Conservation (phyloP, 129 eudicot species). For the Kitagawia praeruptora region DNA sequence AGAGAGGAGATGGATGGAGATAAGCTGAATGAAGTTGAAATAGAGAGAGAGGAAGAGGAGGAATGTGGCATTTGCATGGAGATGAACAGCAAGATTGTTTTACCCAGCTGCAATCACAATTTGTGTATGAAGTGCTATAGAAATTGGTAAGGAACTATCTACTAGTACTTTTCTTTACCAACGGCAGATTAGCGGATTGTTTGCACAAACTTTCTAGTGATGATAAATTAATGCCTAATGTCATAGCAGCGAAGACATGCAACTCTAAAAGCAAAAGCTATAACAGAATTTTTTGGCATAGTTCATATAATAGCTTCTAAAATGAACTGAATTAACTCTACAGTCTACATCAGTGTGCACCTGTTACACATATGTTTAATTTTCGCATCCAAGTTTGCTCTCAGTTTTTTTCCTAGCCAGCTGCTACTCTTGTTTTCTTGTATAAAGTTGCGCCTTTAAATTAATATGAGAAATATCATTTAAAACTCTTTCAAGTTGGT, state of each 20-base stretch:
- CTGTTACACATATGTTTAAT: not conserved
- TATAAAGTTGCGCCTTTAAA: not conserved
- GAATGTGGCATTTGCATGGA: constrained; percentile 91
- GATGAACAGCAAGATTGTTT: constrained; percentile 55
- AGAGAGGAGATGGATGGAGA: constrained; percentile 46
- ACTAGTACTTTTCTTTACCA: not conserved
- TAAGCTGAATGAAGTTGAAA: constrained; percentile 62
- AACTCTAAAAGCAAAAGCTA: too few relatives aligned
- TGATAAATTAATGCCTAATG: not conserved
- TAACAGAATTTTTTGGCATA: not conserved
- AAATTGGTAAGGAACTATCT: constrained; percentile 45
- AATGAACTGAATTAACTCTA: not conserved
- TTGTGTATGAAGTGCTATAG: constrained; percentile 74
- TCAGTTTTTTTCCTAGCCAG: not conserved
- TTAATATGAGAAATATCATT: not conserved
- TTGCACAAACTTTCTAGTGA: not conserved
- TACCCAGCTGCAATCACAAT: constrained; percentile 66
- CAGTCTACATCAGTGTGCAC: not conserved
- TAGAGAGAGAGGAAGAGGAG: constrained; percentile 84
- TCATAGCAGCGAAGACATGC: too few relatives aligned
- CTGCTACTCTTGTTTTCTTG: not conserved
- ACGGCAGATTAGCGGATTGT: not conserved
- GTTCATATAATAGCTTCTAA: not conserved
- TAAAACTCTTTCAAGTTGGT: not conserved
- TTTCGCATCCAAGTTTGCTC: not conserved